A percentile compares a stretch with the other conserved stretches of the same genome.
phyloP scores from a whole-genome alignment of 768 basidiomycete genomes.

The Podaxis pistillaris region DNA sequence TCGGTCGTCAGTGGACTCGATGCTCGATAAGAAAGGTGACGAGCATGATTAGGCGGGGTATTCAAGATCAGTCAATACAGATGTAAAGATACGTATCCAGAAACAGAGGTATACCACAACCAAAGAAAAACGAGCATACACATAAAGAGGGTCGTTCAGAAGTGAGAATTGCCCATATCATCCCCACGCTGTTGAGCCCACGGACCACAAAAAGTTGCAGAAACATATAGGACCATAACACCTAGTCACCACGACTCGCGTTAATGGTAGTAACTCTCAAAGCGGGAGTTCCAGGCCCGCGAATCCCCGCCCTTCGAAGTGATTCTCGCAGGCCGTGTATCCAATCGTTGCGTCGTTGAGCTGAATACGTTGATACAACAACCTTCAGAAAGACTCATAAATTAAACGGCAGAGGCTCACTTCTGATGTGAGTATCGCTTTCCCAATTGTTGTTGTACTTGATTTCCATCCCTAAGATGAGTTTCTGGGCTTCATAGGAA shows the following conservation, averaged over 20 bases:
- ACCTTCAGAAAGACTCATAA: not conserved
- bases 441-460: conserved; percentile 8
- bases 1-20: no score
- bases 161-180: not conserved
- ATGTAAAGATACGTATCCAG: no score
- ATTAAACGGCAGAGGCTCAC: not conserved
- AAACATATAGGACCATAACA: not conserved
- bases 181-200: not conserved
- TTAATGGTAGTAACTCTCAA: not conserved
- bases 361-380: not conserved
- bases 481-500: not conserved
- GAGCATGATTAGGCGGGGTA: no score
- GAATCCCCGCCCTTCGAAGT: not conserved
- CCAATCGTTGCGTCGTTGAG: conserved; percentile 4
- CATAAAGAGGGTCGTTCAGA: not conserved
- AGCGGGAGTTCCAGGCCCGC: not conserved
- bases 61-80: no score
- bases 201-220: not conserved
- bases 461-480: not conserved
- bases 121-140: not conserved
- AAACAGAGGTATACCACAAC: not conserved
- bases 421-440: not conserved
- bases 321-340: not conserved
- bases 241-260: not conserved
- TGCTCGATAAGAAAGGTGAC: no score